These are phyloP conservation scores for Jaminaea rosea DNA, from an alignment of 1,284 basidiomycete genomes.

Conservation along the genomic window DNA sequence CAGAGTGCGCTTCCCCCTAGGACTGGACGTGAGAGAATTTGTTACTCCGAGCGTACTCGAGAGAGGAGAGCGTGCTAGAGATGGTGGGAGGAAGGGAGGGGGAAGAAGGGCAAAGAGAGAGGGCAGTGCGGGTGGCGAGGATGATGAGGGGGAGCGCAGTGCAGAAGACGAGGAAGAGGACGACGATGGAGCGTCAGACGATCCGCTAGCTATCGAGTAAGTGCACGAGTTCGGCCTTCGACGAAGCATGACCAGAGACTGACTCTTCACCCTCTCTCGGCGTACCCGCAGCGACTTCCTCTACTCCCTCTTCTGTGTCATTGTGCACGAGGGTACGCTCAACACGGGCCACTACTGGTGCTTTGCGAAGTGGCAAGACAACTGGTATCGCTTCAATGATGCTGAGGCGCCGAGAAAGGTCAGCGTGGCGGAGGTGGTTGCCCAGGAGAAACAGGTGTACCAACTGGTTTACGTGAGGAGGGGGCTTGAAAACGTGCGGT, in stretches of 20 bases:
- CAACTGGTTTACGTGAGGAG: background rate
- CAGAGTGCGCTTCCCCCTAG: conserved; percentile 70
- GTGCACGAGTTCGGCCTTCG: background rate
- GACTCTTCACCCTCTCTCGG: conserved; percentile 48
- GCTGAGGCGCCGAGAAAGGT: background rate
- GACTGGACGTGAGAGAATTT: conserved; percentile 79
- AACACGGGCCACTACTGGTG: conserved; percentile 59
- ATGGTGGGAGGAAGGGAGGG: no score
- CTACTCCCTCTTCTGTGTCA: conserved; percentile 85
- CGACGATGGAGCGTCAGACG: background rate
- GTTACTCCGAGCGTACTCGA: conserved; percentile 53
- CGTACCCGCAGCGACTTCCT: conserved; percentile 56
- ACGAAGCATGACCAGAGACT: background rate
- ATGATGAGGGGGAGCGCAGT: conserved; percentile 17
- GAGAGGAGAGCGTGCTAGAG: no score
- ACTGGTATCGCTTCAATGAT: background rate
- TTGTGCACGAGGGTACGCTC: conserved; percentile 81
- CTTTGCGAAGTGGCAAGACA: background rate
- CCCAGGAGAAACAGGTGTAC: background rate
- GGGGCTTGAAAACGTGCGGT: background rate
- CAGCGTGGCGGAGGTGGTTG: background rate
- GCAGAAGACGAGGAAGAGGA: background rate
- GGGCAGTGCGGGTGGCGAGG: conserved; percentile 40
- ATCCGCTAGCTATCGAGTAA: background rate
- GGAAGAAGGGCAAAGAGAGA: conserved; percentile 15